A percentile compares a stretch with the other conserved stretches of the same genome.
Conservation (phyloP, 73 alveolate species). For the Paramecium tetraurelia region DNA sequence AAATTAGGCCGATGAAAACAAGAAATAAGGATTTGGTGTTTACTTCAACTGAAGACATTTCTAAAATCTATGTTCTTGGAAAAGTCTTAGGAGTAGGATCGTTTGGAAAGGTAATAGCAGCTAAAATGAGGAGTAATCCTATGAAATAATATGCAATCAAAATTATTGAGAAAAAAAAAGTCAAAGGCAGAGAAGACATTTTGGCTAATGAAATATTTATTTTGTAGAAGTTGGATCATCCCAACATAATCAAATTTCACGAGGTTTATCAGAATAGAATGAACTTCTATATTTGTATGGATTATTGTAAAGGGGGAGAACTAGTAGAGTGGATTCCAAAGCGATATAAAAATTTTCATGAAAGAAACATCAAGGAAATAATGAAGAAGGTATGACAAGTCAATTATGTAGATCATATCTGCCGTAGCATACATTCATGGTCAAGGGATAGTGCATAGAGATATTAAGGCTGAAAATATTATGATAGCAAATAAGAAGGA, state of each 20-base stretch:
- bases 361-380: background rate
- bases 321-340: slow-evolving; percentile 69
- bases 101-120: slow-evolving; percentile 61
- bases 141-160: slow-evolving; percentile 57
- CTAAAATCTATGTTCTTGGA: slow-evolving; percentile 1
- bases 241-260: slow-evolving; percentile 74
- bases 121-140: slow-evolving; percentile 36
- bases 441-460: slow-evolving; percentile 92
- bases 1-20: background rate
- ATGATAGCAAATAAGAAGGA: slow-evolving; percentile 74
- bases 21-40: background rate
- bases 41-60: slow-evolving; percentile 46
- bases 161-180: slow-evolving; percentile 49
- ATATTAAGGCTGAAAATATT: slow-evolving; percentile 95
- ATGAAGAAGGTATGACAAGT: slow-evolving; percentile 1
- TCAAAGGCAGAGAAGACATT: slow-evolving; percentile 20
- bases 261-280: slow-evolving; percentile 77
- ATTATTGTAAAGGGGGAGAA: slow-evolving; percentile 77
- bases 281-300: slow-evolving; percentile 81
- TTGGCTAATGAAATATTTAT: slow-evolving; percentile 71
- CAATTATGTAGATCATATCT: slow-evolving; percentile 14
- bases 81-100: slow-evolving; percentile 64
- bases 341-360: slow-evolving; percentile 2
- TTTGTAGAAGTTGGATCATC: slow-evolving; percentile 75
- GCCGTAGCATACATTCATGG: slow-evolving; percentile 93